A percentile compares a stretch with the other conserved stretches of the same genome.
These are phyloP conservation scores for Plasmodium sp. DNA, from an alignment of 169 alveolate species.

Conservation along the genomic window DNA sequence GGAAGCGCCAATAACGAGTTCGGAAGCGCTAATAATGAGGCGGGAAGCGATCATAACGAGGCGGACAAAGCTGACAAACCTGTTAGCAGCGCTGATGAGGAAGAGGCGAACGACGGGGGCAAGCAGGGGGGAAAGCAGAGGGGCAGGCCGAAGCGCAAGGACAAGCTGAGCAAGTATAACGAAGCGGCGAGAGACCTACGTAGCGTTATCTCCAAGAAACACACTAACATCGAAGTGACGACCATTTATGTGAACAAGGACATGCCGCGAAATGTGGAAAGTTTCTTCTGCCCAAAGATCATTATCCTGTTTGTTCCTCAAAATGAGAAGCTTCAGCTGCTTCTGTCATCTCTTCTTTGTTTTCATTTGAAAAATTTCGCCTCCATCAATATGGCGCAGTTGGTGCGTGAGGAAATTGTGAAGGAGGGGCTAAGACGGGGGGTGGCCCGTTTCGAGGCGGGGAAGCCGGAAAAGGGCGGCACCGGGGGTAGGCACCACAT, in stretches of 20 bases:
- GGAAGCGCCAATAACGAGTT: not conserved
- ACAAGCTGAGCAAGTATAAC: not conserved
- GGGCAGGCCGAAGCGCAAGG: not conserved
- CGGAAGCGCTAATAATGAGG: not conserved
- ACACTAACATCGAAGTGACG: conserved; percentile 10
- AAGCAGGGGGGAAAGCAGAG: not conserved
- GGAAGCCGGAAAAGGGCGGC: not conserved
- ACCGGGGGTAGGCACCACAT: not conserved
- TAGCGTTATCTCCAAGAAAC: not conserved
- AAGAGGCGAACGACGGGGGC: not conserved
- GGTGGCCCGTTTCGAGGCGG: not conserved
- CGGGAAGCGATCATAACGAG: not conserved
- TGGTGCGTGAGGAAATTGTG: conserved; percentile 12
- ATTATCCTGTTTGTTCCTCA: conserved; percentile 60
- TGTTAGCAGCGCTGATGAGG: not conserved
- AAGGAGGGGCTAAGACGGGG: conserved; percentile 25
- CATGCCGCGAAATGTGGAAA: conserved; percentile 11
- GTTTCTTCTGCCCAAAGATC: conserved; percentile 30
- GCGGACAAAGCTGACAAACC: not conserved
- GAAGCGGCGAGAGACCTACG: not conserved
- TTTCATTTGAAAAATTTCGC: conserved; percentile 16
- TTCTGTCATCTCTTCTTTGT: conserved; percentile 43
- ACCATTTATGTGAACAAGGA: conserved; percentile 33
- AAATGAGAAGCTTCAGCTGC: conserved; percentile 32
- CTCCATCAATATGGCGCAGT: conserved; percentile 16